Conservation (phyloP, 129 eudicot species). For the Centrapalus pauciflorus region DNA sequence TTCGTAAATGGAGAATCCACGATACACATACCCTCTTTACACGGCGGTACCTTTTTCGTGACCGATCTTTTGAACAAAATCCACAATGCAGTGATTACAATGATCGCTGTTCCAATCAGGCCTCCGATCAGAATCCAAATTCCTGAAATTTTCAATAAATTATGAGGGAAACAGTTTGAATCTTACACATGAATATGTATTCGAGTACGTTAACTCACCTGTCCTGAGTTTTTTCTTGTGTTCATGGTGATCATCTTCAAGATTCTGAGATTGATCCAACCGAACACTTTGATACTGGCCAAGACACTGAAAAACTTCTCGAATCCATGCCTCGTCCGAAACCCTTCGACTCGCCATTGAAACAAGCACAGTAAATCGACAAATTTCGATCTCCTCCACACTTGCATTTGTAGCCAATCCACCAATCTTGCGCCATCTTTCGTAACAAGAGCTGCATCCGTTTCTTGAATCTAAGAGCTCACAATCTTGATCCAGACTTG, state of each 20-base stretch:
- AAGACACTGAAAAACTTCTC: slow-evolving; percentile 45
- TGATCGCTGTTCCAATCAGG: slow-evolving; percentile 24
- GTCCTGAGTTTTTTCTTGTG: slow-evolving; percentile 16
- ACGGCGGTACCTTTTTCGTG: slow-evolving; percentile 6
- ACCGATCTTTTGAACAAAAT: slow-evolving; percentile 26
- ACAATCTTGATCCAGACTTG: slow-evolving; percentile 39
- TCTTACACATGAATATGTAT: background rate
- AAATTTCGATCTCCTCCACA: slow-evolving; percentile 29
- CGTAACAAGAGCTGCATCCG: slow-evolving; percentile 37
- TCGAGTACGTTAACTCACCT: slow-evolving; percentile 10
- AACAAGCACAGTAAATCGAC: slow-evolving; percentile 54
- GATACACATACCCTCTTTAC: slow-evolving; percentile 15
- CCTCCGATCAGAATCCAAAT: slow-evolving; percentile 47
- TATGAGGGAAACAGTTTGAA: background rate
- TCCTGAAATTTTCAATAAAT: slow-evolving; percentile 31
- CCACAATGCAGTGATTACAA: slow-evolving; percentile 23
- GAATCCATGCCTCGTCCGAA: slow-evolving; percentile 32
- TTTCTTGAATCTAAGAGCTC: slow-evolving; percentile 26
- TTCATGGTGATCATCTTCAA: slow-evolving; percentile 26
- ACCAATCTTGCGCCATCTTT: slow-evolving; percentile 40
- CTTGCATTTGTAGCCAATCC: slow-evolving; percentile 8
- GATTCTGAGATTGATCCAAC: slow-evolving; percentile 28
- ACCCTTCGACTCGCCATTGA: slow-evolving; percentile 41
- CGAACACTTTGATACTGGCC: slow-evolving; percentile 32
- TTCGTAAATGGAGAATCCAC: slow-evolving; percentile 21